phyloP scores from a whole-genome alignment of 2,329 filamentous ascomycete genomes.

The Fusarium nurragi region DNA sequence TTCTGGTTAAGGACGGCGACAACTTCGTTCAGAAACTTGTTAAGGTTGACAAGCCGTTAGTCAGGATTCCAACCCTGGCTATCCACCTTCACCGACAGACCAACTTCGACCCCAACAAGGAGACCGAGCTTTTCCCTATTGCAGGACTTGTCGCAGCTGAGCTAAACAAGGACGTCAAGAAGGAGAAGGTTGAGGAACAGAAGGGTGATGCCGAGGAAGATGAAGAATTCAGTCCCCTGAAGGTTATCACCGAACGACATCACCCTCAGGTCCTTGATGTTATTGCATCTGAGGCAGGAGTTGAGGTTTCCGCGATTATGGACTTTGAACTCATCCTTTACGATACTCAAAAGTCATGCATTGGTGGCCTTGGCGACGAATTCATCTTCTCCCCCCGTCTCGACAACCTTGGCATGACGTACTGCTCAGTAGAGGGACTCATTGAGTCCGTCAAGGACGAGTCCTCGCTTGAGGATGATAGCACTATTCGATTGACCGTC shows the following conservation, averaged over 20 bases:
- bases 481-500: conserved; percentile 87
- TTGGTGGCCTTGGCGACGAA: conserved; percentile 91
- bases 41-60: conserved; percentile 88
- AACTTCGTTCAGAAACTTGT: conserved; percentile 85
- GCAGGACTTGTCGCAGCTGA: conserved; percentile 87
- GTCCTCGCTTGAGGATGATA: conserved; percentile 75
- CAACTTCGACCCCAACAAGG: conserved; percentile 94
- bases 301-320: conserved; percentile 75
- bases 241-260: conserved; percentile 81
- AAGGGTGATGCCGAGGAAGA: conserved; percentile 49
- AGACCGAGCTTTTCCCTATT: conserved; percentile 94
- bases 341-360: conserved; percentile 88
- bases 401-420: conserved; percentile 97
- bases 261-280: conserved; percentile 88
- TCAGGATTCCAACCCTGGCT: conserved; percentile 91
- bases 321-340: conserved; percentile 98
- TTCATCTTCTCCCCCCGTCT: conserved; percentile 96
- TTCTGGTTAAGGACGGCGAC: conserved; percentile 78
- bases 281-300: conserved; percentile 81
- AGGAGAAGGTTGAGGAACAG: conserved; percentile 53
- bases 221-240: conserved; percentile 77
- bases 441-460: conserved; percentile 77
- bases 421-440: conserved; percentile 86
- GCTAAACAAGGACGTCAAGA: conserved; percentile 77
- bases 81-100: conserved; percentile 91